Evolutionary conservation across 495 filamentous ascomycete species (phyloP), one percentile per base, ranked within the genome.

Genomic region (Bryoglossum gracile): DNA sequence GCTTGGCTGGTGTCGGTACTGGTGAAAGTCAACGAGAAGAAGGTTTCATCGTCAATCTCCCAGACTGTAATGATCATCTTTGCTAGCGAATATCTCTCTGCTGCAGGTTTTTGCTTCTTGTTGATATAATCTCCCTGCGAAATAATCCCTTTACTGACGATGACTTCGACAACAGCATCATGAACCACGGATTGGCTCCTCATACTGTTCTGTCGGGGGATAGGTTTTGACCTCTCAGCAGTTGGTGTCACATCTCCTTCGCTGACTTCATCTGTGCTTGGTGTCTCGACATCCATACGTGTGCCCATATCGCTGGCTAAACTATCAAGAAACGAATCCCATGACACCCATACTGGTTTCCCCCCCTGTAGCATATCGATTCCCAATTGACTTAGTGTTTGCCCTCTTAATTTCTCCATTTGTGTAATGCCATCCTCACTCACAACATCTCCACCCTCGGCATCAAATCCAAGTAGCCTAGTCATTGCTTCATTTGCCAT

Each of bases 401-500:
- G 73, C 8, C 80, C 82, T 17, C 72, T 65, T 2, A 86, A 67
- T 23, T 43, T 48, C 4, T 60, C 57, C 18, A 24, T 63, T 51
- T 13, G 78, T 70, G 26, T 69, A 58, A 18, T 67, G 52, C 18
- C 69, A 59, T 39, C 57, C 13, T 49, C 48, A 17, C 53, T 54
- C 47, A 54, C 8, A 45, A 48, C 33, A 58, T 58, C 42, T 35
- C 45, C 53, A 36, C 64, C 55, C 2, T 35, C 43, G 5, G 68
- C 57, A 10, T 64, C 59, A 8, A 67, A 59, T 4, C 55, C 56
- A 30, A 87, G 60, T 47, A 87, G 55, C 39, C 75, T 68, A 17
- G 75, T 77, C 81, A 86, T 82, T 11, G 83, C 80, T 42, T 85
- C 82, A 59, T 87, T 87, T 8, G 82, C 82, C 14, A 87, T 58